A percentile compares a stretch with the other conserved stretches of the same genome.
phyloP scores from a whole-genome alignment of 441 rosid species.

The Euphorbia corollata region DNA sequence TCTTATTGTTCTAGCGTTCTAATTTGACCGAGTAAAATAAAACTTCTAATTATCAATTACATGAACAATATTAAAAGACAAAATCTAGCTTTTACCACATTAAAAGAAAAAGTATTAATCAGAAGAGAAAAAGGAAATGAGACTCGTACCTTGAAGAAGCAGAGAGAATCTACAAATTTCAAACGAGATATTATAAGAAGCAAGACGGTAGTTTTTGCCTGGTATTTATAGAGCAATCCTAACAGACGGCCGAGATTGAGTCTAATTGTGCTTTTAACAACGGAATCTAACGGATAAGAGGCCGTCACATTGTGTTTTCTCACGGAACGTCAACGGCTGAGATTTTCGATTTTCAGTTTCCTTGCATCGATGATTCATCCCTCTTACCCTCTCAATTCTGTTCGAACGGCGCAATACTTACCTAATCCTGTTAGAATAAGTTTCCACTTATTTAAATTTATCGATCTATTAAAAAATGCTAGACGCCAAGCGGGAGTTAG shows the following conservation, averaged over 20 bases:
- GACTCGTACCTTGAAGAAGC: slow-evolving; percentile 5
- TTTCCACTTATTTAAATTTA: no score
- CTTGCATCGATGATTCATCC: slow-evolving; percentile 21
- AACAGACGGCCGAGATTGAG: slow-evolving; percentile 17
- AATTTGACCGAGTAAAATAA: neutral
- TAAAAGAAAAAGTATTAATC: neutral
- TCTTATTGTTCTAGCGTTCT: neutral
- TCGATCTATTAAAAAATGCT: no score
- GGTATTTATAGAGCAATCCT: slow-evolving; percentile 9
- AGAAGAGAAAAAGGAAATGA: neutral
- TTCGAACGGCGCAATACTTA: neutral
- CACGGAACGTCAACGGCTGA: slow-evolving; percentile 19
- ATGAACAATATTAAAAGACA: neutral
- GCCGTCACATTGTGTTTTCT: slow-evolving; percentile 19
- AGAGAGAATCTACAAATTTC: slow-evolving; percentile 9
- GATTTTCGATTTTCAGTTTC: slow-evolving; percentile 13
- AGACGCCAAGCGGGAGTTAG: no score
- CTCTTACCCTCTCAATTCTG: neutral
- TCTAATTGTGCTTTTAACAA: neutral
- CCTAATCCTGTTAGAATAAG: no score
- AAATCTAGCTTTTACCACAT: no score
- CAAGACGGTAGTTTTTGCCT: neutral
- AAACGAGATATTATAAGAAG: neutral
- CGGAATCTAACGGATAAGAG: slow-evolving; percentile 24
- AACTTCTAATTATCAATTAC: neutral